Conservation (phyloP, 352 stramenopile species). For the Globisporangium irregulare region DNA sequence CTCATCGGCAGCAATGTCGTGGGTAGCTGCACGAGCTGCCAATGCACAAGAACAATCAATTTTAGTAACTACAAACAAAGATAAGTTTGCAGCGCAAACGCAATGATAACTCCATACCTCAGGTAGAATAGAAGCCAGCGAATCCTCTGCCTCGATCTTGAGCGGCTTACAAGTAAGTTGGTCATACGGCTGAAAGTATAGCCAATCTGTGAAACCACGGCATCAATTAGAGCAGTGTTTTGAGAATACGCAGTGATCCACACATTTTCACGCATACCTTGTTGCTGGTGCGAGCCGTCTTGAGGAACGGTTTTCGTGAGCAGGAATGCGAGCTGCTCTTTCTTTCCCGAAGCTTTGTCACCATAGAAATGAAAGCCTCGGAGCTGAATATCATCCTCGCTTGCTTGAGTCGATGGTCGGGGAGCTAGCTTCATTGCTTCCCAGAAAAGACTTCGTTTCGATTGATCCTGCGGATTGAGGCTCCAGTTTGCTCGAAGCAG, state of each 20-base stretch:
- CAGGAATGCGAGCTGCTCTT: conserved; percentile 21
- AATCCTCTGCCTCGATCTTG: not conserved
- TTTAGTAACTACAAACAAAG: not conserved
- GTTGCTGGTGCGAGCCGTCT: conserved; percentile 1
- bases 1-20: not conserved
- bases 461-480: not conserved
- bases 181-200: conserved; percentile 43
- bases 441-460: conserved; percentile 21
- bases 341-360: conserved; percentile 8
- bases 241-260: not conserved
- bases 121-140: not conserved
- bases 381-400: not conserved
- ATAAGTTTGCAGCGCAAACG: not conserved
- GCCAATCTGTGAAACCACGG: conserved; percentile 29
- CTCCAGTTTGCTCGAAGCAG: conserved; percentile 25
- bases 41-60: not conserved
- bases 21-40: not conserved
- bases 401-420: not conserved
- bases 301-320: not conserved
- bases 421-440: conserved; percentile 17
- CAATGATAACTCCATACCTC: conserved; percentile 1
- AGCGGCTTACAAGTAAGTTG: conserved; percentile 26
- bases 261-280: conserved; percentile 2
- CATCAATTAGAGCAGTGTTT: not conserved
- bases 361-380: conserved; percentile 20